Conservation (phyloP, 1,284 basidiomycete genomes). For the Megacollybia platyphylla region DNA sequence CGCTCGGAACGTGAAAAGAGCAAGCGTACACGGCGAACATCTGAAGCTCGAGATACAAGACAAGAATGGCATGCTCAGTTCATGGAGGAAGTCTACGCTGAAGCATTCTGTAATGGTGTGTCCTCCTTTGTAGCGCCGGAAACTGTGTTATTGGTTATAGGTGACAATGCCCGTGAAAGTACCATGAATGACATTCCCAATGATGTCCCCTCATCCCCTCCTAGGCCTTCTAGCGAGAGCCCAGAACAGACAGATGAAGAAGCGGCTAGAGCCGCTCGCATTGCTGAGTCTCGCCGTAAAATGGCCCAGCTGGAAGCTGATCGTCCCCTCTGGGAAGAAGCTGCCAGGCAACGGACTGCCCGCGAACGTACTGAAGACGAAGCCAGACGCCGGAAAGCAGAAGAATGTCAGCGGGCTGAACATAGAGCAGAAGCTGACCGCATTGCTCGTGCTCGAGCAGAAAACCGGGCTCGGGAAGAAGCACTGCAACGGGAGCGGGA, state of each 20-base stretch:
- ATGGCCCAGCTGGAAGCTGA: conserved; percentile 27
- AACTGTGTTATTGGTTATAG: background rate
- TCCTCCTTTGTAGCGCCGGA: background rate
- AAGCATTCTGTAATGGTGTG: conserved; percentile 6
- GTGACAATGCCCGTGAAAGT: background rate
- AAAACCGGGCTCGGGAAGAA: conserved; percentile 1
- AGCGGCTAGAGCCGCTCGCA: conserved; percentile 25
- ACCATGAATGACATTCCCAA: background rate
- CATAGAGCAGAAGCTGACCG: background rate
- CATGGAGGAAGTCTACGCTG: conserved; percentile 25
- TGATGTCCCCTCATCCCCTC: background rate
- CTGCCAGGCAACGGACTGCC: conserved; percentile 15
- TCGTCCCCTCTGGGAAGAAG: conserved; percentile 16
- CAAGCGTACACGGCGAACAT: conserved; percentile 24
- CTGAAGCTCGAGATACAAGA: conserved; percentile 22
- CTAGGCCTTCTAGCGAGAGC: conserved; percentile 1
- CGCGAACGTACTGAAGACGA: conserved; percentile 6
- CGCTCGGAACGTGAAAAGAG: conserved; percentile 22
- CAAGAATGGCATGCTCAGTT: conserved; percentile 22
- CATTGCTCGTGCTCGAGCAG: background rate
- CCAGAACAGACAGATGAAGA: conserved; percentile 8
- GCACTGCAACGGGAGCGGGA: background rate
- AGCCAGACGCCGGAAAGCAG: background rate
- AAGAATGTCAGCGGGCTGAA: background rate
- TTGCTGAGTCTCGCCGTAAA: conserved; percentile 55